phyloP scores from a whole-genome alignment of 805 yeast genomes.

The Alloascoidea hylecoeti region DNA sequence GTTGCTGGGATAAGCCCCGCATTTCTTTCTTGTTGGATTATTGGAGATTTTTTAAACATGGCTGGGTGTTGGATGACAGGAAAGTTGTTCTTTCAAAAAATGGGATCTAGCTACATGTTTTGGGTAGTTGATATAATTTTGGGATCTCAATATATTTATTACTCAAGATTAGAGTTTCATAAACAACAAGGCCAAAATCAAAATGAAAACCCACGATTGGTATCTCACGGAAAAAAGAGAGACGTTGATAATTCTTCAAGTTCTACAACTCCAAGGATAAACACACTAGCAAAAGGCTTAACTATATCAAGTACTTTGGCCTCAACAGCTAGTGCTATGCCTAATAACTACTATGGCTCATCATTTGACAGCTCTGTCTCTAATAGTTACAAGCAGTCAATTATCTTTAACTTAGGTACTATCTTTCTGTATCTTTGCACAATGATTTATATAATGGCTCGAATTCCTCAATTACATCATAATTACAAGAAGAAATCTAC shows the following conservation, averaged over 20 bases:
- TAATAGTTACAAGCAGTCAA: too few species aligned
- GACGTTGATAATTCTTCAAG: too few species aligned
- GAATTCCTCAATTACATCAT: constrained; percentile 1
- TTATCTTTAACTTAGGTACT: too few species aligned
- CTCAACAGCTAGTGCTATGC: too few species aligned
- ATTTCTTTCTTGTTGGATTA: neutral
- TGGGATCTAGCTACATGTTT: neutral
- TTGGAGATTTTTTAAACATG: neutral
- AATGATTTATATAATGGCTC: neutral
- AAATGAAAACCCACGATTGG: neutral
- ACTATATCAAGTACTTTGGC: too few species aligned
- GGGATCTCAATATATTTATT: neutral
- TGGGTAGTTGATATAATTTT: neutral
- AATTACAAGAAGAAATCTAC: neutral
- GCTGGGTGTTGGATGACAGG: neutral
- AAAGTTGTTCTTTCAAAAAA: neutral
- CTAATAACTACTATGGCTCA: too few species aligned
- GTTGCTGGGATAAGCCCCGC: neutral
- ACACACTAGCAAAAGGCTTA: too few species aligned
- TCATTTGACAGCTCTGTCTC: too few species aligned
- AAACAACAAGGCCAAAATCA: neutral
- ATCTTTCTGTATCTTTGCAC: neutral
- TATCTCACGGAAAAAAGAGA: too few species aligned
- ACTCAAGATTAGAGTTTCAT: neutral
- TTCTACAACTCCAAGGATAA: too few species aligned